A percentile compares a stretch with the other conserved stretches of the same genome.
phyloP scores from a whole-genome alignment of 495 filamentous ascomycete species.

The Astrothelium subdiscretum region DNA sequence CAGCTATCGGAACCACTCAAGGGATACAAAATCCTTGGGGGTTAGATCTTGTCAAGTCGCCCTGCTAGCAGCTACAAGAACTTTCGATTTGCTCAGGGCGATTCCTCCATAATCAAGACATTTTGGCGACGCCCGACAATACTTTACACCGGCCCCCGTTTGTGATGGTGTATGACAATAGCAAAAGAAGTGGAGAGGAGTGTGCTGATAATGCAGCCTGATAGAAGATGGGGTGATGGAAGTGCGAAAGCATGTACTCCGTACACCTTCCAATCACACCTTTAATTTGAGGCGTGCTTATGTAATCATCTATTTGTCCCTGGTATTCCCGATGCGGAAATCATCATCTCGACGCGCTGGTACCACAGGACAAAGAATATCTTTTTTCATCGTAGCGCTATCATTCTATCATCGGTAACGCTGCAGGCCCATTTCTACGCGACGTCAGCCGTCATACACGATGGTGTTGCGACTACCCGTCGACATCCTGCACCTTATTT shows the following conservation, averaged over 20 bases:
- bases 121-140: no score
- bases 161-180: no score
- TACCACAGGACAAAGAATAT: not conserved
- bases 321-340: not conserved
- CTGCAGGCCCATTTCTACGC: no score
- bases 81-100: no score
- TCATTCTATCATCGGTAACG: not conserved
- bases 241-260: not conserved
- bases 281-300: not conserved
- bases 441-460: no score
- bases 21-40: no score
- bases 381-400: not conserved
- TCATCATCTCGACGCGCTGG: not conserved
- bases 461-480: conserved; percentile 30
- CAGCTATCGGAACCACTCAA: no score
- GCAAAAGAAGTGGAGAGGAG: no score
- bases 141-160: no score
- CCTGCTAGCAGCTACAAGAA: not conserved
- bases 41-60: not conserved
- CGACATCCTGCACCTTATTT: conserved; percentile 51
- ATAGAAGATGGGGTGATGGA: not conserved
- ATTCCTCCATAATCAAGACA: not conserved
- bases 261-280: not conserved
- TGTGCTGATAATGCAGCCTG: no score
- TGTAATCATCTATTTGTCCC: not conserved